Evolutionary conservation across 1,284 basidiomycete species (phyloP).

Genomic region (Paramarasmius palmivorus): DNA sequence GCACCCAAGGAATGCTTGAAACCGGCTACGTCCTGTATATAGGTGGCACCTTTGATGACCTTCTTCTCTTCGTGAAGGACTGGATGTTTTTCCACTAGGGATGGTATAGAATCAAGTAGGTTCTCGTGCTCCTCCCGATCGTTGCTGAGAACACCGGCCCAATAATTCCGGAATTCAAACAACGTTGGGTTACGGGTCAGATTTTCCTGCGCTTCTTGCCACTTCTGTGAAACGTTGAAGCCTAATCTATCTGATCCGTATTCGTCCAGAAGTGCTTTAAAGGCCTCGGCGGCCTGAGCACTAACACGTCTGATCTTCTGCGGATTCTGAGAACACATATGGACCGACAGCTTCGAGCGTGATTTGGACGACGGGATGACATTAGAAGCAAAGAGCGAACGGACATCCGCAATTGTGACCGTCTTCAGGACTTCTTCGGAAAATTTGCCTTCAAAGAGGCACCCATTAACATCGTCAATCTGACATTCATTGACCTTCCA

Average conservation of each 20-base stretch:
- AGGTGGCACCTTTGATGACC: background rate
- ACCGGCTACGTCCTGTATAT: background rate
- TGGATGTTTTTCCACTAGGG: background rate
- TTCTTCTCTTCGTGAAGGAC: background rate
- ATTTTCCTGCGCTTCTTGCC: background rate
- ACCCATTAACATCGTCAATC: background rate
- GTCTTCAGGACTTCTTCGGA: background rate
- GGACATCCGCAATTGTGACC: background rate
- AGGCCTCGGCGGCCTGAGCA: background rate
- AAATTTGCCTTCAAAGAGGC: background rate
- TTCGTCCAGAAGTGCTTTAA: background rate
- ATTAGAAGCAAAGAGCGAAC: background rate
- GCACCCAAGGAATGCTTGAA: background rate
- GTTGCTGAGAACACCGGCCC: background rate
- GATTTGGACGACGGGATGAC: background rate
- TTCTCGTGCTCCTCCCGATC: background rate
- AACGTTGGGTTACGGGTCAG: background rate
- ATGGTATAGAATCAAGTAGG: background rate
- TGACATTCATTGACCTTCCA: background rate
- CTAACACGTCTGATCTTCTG: background rate
- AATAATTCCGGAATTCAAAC: background rate
- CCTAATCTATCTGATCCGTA: background rate
- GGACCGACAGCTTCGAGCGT: slow-evolving; percentile 1
- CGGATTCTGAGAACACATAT: slow-evolving; percentile 1
- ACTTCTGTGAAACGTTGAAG: background rate